These are phyloP conservation scores for Themeda triandra DNA, from an alignment of 176 grass and related monocot species.

Conservation along the genomic window DNA sequence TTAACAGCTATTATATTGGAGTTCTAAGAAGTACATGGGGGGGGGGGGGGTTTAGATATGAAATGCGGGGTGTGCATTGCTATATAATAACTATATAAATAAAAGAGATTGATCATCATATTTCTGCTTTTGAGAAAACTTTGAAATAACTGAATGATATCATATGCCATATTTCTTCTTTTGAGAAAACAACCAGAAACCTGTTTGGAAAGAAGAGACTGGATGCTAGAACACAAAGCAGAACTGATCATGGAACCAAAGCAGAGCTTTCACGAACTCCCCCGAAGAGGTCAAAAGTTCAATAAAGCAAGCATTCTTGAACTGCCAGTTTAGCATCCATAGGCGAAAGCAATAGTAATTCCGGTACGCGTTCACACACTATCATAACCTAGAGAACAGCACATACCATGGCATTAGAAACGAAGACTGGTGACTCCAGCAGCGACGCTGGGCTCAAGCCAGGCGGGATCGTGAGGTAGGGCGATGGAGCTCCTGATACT, in stretches of 20 bases:
- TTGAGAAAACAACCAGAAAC: not conserved
- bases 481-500: conserved; percentile 41
- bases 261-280: conserved; percentile 18
- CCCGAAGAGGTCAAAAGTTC: conserved; percentile 17
- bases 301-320: conserved; percentile 29
- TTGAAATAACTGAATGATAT: not conserved
- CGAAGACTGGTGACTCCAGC: conserved; percentile 68
- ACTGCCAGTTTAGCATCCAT: not conserved
- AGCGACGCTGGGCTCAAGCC: conserved; percentile 67
- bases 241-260: not conserved
- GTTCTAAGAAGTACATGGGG: not conserved
- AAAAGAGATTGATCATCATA: not conserved
- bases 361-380: not conserved
- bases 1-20: not conserved
- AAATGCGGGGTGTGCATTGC: not conserved
- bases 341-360: not conserved
- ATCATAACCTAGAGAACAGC: not conserved
- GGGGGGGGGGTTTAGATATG: not conserved
- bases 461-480: conserved; percentile 67
- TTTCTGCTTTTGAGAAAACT: not conserved
- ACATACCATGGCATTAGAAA: conserved; percentile 74
- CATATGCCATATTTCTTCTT: not conserved
- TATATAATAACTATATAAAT: not conserved
- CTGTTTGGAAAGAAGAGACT: conserved; percentile 25
- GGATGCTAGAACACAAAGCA: conserved; percentile 15